Base-by-base conservation (phyloP, 352 stramenopile genomes). In the Globisporangium heterothallicum region DNA sequence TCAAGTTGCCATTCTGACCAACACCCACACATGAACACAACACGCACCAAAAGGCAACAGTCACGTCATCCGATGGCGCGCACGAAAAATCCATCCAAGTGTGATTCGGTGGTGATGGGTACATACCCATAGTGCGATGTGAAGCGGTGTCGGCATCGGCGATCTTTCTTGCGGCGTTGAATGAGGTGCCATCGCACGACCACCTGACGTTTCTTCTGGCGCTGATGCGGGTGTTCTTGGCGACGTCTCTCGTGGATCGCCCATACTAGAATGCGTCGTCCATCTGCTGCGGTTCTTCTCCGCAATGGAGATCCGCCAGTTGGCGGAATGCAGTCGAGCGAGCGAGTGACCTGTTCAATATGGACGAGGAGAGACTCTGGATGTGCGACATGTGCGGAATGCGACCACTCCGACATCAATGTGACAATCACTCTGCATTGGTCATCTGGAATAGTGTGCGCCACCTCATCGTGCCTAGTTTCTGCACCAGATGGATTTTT, bases 81-180 rank as follows among this genome's bases (percentile, higher is more conserved):
- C 14, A 55, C 19, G 36, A 29, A 16, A 25, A 41, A 48, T 34
- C 24, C 25, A 38, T 25, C 25, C 10, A 27, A n/a, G n/a, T n/a
- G n/a, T n/a, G n/a, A n/a, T n/a, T n/a, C n/a, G n/a, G n/a, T n/a
- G n/a, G n/a, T n/a, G n/a, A n/a, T n/a, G n/a, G n/a, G n/a, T 1
- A 52, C 67, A 43, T 48, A 84, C 76, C 76, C 76, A 87, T 41
- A 87, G 51, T 30, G 76, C 73, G 34, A 87, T 65, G 46, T 87
- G 76, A 4, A 87, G 71, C 7, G 64, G 51, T 12, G 76, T 75
- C 27, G 64, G 66, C 5, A 40, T 6, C 4, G 12, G 24, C 38
- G 4, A 18, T 14, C 18, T 27, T 26, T 35, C 38, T n/a, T 42
- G 6, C 25, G 41, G 14, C 36, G 29, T n/a, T n/a, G n/a, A n/a